Base-by-base conservation (phyloP, 2,329 filamentous ascomycete species). In the Aaosphaeria arxii region DNA sequence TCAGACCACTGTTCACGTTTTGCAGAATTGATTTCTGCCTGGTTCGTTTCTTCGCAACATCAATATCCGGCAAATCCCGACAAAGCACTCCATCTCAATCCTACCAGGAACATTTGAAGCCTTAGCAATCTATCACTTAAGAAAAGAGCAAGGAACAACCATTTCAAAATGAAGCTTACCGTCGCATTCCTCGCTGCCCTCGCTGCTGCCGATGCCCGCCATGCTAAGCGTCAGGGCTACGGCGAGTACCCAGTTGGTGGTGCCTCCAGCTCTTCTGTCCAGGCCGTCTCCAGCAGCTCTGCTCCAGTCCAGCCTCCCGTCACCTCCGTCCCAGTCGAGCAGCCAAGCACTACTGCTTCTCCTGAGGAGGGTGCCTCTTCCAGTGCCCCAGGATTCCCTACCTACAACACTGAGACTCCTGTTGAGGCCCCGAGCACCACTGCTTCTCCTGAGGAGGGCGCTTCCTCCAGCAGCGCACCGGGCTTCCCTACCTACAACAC, bases 1-100 rank as follows among this genome's bases (percentile, higher is more conserved):
- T 70, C 61, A 62, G 62, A 60, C 56, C 56, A 52, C 48, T 56
- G 48, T 51, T 57, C 43, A 35, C 43, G 33, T 48, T 41, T 40
- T 44, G 56, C 61, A 59, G 58, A 65, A 63, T 62, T 58, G 57
- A 61, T 46, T 63, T 63, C 59, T 66, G 58, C 59, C 53, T 50
- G 50, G 52, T 59, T 53, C 17, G 17, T 60, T 54, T 49, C 50
- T 53, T 58, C 42, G 52, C 55, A 55, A 53, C 38, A 55, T 59
- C 58, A 58, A 53, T 54, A 53, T 53, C 56, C 50, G 49, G 46
- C 51, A 56, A 54, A 54, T 11, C 44, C 47, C 33, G 33, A 9
- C 33, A 9, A 9, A n/a, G 7, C n/a, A 9, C 9, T 36, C 33
- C 33, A 36, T 9, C n/a, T 36, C 33, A 9, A 36, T 43, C 32